Conservation (phyloP, 169 alveolate species). For the Cryptosporidium sp. region DNA sequence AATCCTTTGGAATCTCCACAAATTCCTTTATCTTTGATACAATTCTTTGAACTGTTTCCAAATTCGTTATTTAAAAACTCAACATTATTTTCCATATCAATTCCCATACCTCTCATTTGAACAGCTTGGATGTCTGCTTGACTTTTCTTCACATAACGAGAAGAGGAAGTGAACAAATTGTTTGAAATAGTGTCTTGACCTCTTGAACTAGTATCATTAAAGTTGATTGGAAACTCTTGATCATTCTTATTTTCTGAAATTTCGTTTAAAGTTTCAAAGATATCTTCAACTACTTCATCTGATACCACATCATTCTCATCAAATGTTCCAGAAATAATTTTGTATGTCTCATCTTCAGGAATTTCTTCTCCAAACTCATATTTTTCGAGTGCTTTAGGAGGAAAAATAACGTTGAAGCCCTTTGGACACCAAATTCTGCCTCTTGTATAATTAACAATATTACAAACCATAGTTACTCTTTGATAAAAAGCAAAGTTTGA, state of each 20-base stretch:
- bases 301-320: conserved; percentile 13
- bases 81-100: not conserved
- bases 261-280: not conserved
- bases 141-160: conserved; percentile 39
- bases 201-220: not conserved
- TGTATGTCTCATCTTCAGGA: conserved; percentile 24
- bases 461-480: conserved; percentile 27
- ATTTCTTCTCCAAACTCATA: conserved; percentile 72
- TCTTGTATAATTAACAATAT: conserved; percentile 19
- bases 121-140: conserved; percentile 45
- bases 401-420: conserved; percentile 57
- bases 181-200: conserved; percentile 5
- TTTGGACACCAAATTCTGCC: conserved; percentile 75
- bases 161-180: conserved; percentile 26
- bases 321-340: conserved; percentile 30
- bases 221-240: conserved; percentile 2
- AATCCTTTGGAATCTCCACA: conserved; percentile 7
- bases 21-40: not conserved
- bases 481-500: conserved; percentile 48
- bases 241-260: not conserved
- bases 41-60: not conserved
- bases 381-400: conserved; percentile 69
- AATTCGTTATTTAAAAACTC: not conserved
- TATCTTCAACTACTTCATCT: conserved; percentile 19
- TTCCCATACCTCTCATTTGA: conserved; percentile 60